A percentile compares a stretch with the other conserved stretches of the same genome.
Conservation (phyloP, 2,329 filamentous ascomycete species). For the Didymella exigua region DNA sequence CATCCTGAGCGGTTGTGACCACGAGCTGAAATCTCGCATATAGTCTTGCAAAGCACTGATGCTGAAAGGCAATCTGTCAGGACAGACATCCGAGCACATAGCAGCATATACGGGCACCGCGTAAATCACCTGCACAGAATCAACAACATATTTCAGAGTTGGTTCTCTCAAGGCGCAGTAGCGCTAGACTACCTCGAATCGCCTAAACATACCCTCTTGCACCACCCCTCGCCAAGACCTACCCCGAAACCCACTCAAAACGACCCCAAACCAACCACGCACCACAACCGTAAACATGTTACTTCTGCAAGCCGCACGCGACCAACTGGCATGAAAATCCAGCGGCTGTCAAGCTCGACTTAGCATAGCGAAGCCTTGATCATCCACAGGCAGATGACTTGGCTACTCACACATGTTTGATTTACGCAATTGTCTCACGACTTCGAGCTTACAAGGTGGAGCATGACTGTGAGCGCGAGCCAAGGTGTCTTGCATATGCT, state of each 20-base stretch:
- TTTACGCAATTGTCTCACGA: constrained; percentile 6
- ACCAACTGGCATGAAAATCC: not conserved
- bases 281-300: constrained; percentile 34
- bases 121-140: not conserved
- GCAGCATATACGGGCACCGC: not conserved
- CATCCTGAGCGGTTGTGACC: no score
- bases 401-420: constrained; percentile 16
- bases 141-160: no score
- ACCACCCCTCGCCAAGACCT: constrained; percentile 22
- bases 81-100: not conserved
- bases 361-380: constrained; percentile 22
- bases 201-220: not conserved
- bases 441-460: not conserved
- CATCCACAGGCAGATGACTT: constrained; percentile 3
- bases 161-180: not conserved
- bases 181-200: not conserved
- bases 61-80: not conserved
- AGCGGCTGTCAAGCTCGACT: constrained; percentile 25
- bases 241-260: constrained; percentile 34
- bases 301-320: constrained; percentile 14
- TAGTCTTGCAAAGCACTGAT: not conserved
- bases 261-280: constrained; percentile 33
- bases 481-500: constrained; percentile 7
- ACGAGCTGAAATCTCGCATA: not conserved
- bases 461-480: not conserved